Percentiles rank a stretch among this genome's conserved stretches.
These are phyloP conservation scores for Corylus heterophylla DNA, from an alignment of 306 rosid genomes.

Conservation along the genomic window DNA sequence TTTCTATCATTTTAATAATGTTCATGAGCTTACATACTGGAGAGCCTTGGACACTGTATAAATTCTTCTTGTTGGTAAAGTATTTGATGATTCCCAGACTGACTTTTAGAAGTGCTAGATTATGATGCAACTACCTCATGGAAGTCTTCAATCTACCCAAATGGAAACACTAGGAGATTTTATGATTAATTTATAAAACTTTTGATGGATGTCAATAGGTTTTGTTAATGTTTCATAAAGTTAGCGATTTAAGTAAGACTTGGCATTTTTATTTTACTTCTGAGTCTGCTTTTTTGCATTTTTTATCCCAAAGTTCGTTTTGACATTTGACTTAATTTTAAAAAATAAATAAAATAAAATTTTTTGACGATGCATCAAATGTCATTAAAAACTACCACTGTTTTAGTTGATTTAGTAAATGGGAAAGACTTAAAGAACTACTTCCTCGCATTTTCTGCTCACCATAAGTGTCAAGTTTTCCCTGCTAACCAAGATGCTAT, in stretches of 20 bases:
- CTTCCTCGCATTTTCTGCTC: neutral
- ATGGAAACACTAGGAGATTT: neutral
- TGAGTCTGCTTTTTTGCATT: constrained; percentile 9
- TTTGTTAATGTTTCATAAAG: neutral
- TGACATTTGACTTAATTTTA: neutral
- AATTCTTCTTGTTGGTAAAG: neutral
- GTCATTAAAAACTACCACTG: neutral
- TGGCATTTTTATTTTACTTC: constrained; percentile 7
- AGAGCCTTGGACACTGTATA: neutral
- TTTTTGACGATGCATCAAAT: neutral
- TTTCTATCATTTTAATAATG: neutral
- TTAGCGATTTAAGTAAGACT: neutral
- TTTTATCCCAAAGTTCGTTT: neutral
- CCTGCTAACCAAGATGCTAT: constrained; percentile 6
- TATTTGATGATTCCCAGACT: neutral
- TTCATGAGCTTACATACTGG: neutral
- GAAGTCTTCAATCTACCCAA: neutral
- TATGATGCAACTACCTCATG: neutral
- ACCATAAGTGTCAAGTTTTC: neutral
- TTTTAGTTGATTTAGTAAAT: neutral
- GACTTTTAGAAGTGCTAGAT: neutral
- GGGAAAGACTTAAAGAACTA: neutral
- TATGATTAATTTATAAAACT: neutral
- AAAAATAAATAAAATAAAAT: neutral
- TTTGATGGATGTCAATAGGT: neutral